Conservation (phyloP, 2,329 filamentous ascomycete genomes). For the Periconia sp. region DNA sequence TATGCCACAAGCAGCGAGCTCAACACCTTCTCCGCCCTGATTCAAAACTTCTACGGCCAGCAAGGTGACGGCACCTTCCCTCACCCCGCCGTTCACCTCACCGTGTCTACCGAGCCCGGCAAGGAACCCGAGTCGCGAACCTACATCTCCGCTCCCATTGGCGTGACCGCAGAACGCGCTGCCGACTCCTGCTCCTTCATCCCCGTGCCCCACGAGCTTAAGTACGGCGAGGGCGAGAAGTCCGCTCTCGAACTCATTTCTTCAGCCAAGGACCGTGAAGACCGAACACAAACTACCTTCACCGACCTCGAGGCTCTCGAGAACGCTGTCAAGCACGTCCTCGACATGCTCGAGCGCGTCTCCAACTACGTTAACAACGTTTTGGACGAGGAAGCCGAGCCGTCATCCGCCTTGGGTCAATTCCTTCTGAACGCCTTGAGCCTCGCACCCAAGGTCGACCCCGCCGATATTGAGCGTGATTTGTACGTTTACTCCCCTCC, state of each 20-base stretch:
- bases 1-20: slow-evolving; percentile 96
- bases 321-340: slow-evolving; percentile 80
- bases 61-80: slow-evolving; percentile 97
- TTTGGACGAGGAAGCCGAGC: slow-evolving; percentile 87
- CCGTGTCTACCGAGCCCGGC: slow-evolving; percentile 86
- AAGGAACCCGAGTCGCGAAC: slow-evolving; percentile 86
- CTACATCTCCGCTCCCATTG: slow-evolving; percentile 94
- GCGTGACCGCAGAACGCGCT: slow-evolving; percentile 90
- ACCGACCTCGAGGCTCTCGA: slow-evolving; percentile 91
- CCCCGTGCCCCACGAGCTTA: slow-evolving; percentile 91
- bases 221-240: slow-evolving; percentile 79
- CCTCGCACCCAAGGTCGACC: slow-evolving; percentile 91
- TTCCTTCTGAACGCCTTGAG: slow-evolving; percentile 93
- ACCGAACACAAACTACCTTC: slow-evolving; percentile 70
- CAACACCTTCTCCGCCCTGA: slow-evolving; percentile 97
- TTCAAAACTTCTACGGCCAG: slow-evolving; percentile 98
- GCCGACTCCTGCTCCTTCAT: slow-evolving; percentile 97
- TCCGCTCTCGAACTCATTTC: slow-evolving; percentile 81
- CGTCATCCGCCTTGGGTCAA: slow-evolving; percentile 89
- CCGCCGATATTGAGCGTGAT: slow-evolving; percentile 87
- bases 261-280: slow-evolving; percentile 76
- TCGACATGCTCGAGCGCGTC: slow-evolving; percentile 87
- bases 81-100: slow-evolving; percentile 96
- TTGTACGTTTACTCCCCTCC: slow-evolving; percentile 60
- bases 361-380: slow-evolving; percentile 91